Evolutionary conservation across 2,329 filamentous ascomycete species (phyloP), one percentile per base, ranked within the genome.

Genomic region (Penicillium sp.): DNA sequence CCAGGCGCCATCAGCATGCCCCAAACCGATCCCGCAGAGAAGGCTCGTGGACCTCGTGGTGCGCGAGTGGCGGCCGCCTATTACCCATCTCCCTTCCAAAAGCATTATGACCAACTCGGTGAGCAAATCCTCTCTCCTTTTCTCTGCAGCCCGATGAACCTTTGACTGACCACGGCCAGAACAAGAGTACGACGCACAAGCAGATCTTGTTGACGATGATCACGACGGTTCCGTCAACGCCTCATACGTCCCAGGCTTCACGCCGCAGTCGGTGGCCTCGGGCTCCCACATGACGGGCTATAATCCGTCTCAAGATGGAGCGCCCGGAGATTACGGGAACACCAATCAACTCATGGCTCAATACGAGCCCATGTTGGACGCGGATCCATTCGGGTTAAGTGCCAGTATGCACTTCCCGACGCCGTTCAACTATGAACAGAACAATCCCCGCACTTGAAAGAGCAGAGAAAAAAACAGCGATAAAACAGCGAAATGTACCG

Each of bases 391-490:
- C 71, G 93, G 93, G 13, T 82, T 97, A 55, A 94, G 91, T 61
- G 93, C 93, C 38, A 96, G 92, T 79, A 97, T 97, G 94, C 91
- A 94, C 67, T 97, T 97, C 71, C 93, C 93, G 11, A 91, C 89
- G 1, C 90, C 91, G 58, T 95, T 93, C 76, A 79, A 77, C 60
- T 81, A 79, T 63, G 73, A 77, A 58, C 76, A 79, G 60, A 74
- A 71, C 62, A 72, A 76, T 67, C 61, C 75, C 37, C 76, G 76
- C 43, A 55, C 52, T 52, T 65, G 48, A 59, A 42, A 37, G 37
- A 43, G 53, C 16, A 10, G 26, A 52, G 7, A 45, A 28, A 59
- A 40, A 11, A 28, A 38, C 22, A 51, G 22, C 37, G 45, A 45
- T 55, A 49, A 58, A 53, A 38, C 45, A 61, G 19, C 19, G 19